Base-by-base conservation (phyloP, 2,329 filamentous ascomycete genomes). In the Dryadomyces quercivorus region DNA sequence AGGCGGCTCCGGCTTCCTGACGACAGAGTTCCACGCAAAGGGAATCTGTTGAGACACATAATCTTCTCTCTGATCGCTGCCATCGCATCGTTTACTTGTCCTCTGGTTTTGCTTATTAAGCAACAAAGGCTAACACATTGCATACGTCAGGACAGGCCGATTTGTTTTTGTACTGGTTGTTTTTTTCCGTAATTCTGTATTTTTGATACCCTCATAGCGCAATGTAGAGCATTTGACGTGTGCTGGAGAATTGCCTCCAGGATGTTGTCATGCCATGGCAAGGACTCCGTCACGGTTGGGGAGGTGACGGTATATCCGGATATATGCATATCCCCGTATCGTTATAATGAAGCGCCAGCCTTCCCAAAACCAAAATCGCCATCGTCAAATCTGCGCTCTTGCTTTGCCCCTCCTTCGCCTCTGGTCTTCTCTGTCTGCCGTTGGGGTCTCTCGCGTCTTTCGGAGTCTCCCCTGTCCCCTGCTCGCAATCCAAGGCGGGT, bases 1-100 rank as follows among this genome's bases (percentile, higher is more conserved):
- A 65, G 59, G 62, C 61, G 67, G 26, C 26, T 31, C 26, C 13
- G 36, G 10, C 10, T 43, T 2, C 26, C 48, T 57, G 16, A 46
- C 3, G 22, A 16, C 21, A 20, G 22, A 13, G 12, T 16, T 12
- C 15, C 16, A 59, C 55, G 51, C 55, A 58, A 55, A 49, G 60
- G 63, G 66, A 66, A 63, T 50, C 64, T 71, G 69, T 70, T 66
- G 69, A 71, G 57, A 59, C 56, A 44, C 47, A 66, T 67, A 75
- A 75, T 75, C 73, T 75, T 75, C 73, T 75, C 73, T 75, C 73
- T 75, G 72, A 75, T 2, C 36, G 34, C 49, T 48, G 16, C 22
- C 16, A 20, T 31, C 18, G 12, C n/a, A 13, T 8, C 10, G 4
- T 16, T 3, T 3, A 40, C 15, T 40, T 8, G 36, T 40, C 36